Evolutionary conservation across 2,329 filamentous ascomycete species (phyloP), one percentile per base, ranked within the genome.

Genomic region (Dactylellina sp.): DNA sequence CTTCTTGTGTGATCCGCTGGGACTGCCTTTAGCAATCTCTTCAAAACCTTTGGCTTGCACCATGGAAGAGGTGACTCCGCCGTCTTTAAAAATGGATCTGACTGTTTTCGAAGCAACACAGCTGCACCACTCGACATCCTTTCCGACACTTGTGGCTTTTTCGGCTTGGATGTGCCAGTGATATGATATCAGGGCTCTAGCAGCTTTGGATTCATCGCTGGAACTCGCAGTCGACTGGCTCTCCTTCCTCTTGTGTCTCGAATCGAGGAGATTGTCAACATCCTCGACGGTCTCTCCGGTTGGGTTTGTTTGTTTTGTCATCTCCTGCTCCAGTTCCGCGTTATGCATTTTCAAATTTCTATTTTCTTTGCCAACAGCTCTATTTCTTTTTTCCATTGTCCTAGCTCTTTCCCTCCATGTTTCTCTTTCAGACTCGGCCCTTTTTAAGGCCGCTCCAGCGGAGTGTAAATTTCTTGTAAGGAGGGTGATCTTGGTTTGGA

Each of bases 341-440:
- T 52, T 56, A 60, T 59, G 70, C 39, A 63, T 49, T 39, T 59
- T 72, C 4, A 77, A 55, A 44, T 71, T 61, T 28, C 68, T 61
- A 28, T 77, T 77, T 47, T 77, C 76, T 20, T 59, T 64, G 50
- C 35, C 57, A 7, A 72, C 24, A 20, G 40, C 44, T 35, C 76
- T 65, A 22, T 61, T 72, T 12, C 76, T 71, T 9, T 60, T 52
- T 20, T 77, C 76, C 7, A 77, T 49, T 1, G 64, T 39, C 28
- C 50, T 68, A 11, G 68, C 65, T 28, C 76, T 71, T 11, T 75
- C 71, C 49, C 63, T 77, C 76, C 76, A 77, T 52, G 63, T 74
- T 16, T 71, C 70, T 14, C 64, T 60, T 59, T 71, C 71, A 32
- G 70, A 61, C 25, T 76, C 75, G 7, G 71, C 75, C 53, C 75